Percentiles rank a stretch among this genome's conserved stretches.
Evolutionary conservation across 352 stramenopile genomes (phyloP).

Genomic region (Globisporangium abappressorium): DNA sequence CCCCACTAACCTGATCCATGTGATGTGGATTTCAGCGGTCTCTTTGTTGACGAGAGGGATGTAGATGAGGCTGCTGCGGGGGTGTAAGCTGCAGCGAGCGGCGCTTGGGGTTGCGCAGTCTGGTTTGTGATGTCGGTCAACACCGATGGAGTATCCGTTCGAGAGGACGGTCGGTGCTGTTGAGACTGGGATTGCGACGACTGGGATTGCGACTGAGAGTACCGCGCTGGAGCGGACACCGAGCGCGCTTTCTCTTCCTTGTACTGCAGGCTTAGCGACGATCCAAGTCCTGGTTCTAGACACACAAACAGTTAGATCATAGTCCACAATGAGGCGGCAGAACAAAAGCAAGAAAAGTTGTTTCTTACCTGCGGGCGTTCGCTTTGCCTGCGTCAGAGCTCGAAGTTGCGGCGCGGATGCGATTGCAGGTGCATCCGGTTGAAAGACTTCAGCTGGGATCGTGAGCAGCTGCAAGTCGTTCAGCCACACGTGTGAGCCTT

Average conservation of each 20-base stretch:
- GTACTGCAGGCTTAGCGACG: slow-evolving; percentile 5
- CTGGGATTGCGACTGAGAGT: slow-evolving; percentile 10
- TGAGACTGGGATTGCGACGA: background rate
- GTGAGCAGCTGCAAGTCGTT: slow-evolving; percentile 60
- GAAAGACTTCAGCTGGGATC: slow-evolving; percentile 10
- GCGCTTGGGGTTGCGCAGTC: slow-evolving; percentile 9
- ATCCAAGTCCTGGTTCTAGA: background rate
- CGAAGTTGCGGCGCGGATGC: background rate
- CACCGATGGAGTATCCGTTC: slow-evolving; percentile 21
- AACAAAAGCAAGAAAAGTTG: background rate
- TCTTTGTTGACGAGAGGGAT: slow-evolving; percentile 10
- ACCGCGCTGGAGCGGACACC: slow-evolving; percentile 7
- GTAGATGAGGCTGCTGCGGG: background rate
- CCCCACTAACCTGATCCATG: background rate
- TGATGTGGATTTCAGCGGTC: slow-evolving; percentile 8
- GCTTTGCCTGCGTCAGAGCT: background rate
- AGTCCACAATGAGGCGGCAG: no score
- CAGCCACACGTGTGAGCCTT: slow-evolving; percentile 52
- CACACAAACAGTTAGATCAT: background rate
- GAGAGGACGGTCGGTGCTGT: slow-evolving; percentile 17
- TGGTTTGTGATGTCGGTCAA: slow-evolving; percentile 73
- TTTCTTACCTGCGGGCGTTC: background rate
- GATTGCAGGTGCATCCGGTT: background rate
- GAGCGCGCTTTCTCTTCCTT: slow-evolving; percentile 17
- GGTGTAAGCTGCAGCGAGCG: background rate